Conservation (phyloP, 768 basidiomycete species). For the Rhodotorula paludigena region DNA sequence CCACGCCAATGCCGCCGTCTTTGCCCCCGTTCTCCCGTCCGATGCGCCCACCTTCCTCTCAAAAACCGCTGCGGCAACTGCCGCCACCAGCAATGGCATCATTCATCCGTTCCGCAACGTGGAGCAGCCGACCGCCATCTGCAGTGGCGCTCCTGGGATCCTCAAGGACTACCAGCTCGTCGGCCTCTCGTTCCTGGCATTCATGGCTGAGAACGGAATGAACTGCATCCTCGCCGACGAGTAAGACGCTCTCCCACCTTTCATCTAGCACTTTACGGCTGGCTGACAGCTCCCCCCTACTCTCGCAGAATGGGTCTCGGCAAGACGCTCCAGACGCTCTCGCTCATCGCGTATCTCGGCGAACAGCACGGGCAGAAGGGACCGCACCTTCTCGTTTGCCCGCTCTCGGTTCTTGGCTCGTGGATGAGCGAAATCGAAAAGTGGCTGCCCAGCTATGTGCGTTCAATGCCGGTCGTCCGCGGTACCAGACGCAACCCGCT, state of each 20-base stretch:
- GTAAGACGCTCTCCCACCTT: conserved; percentile 51
- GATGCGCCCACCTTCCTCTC: conserved; percentile 6
- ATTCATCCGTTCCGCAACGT: conserved; percentile 50
- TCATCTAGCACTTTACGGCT: neutral
- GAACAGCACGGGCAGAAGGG: conserved; percentile 56
- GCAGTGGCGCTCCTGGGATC: conserved; percentile 50
- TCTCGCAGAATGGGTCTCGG: conserved; percentile 59
- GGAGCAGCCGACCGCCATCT: conserved; percentile 55
- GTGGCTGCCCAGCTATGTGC: conserved; percentile 46
- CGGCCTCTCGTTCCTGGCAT: conserved; percentile 62
- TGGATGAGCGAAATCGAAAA: conserved; percentile 53
- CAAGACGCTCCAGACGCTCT: conserved; percentile 61
- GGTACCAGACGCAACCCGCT: too few relatives aligned
- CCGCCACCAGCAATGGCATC: neutral
- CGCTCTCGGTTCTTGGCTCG: conserved; percentile 61
- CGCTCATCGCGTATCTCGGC: conserved; percentile 64
- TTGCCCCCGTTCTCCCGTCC: conserved; percentile 7
- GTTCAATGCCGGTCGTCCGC: too few relatives aligned
- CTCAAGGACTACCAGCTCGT: conserved; percentile 72
- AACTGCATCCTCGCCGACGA: conserved; percentile 70
- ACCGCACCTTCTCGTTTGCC: conserved; percentile 69
- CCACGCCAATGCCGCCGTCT: conserved; percentile 4
- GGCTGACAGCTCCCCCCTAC: neutral
- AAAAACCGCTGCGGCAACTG: neutral
- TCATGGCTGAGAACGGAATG: conserved; percentile 67